These are phyloP conservation scores for Fragaria nilgerrensis DNA, from an alignment of 306 rosid genomes.

Conservation along the genomic window DNA sequence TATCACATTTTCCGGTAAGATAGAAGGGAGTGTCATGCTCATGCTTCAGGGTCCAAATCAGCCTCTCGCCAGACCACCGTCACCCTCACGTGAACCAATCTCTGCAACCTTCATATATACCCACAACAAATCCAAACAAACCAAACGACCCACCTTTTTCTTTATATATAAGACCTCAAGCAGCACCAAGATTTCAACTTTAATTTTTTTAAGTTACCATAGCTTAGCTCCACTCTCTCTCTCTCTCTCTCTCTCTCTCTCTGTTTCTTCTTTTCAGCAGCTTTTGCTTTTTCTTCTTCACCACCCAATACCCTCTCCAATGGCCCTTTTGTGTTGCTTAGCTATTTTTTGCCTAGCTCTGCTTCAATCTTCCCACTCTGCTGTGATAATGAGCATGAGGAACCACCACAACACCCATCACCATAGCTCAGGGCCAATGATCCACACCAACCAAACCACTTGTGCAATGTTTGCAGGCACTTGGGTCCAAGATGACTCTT, in stretches of 20 bases:
- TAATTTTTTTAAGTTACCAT: neutral
- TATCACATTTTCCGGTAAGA: neutral
- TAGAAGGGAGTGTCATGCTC: neutral
- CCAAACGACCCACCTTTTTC: neutral
- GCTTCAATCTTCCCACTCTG: conserved; percentile 48
- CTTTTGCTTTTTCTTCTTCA: conserved; percentile 14
- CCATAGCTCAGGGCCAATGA: conserved; percentile 49
- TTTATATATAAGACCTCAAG: neutral
- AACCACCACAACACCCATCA: conserved; percentile 48
- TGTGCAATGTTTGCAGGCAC: conserved; percentile 82
- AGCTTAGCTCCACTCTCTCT: neutral
- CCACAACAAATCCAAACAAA: conserved; percentile 30
- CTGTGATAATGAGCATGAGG: conserved; percentile 53
- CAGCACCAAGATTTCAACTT: conserved; percentile 8
- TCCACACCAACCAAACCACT: conserved; percentile 64
- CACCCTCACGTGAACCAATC: conserved; percentile 33
- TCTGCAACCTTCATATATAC: conserved; percentile 27
- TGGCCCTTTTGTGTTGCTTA: conserved; percentile 34
- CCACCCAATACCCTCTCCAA: conserved; percentile 20
- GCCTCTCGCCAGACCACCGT: conserved; percentile 1
- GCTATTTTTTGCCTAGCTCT: conserved; percentile 31
- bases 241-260: conserved; percentile 7
- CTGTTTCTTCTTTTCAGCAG: conserved; percentile 27
- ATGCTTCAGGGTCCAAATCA: neutral
- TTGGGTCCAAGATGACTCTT: conserved; percentile 78